Conservation (phyloP, 225 moss, liverwort and hornwort species). For the Neckera pumila region DNA sequence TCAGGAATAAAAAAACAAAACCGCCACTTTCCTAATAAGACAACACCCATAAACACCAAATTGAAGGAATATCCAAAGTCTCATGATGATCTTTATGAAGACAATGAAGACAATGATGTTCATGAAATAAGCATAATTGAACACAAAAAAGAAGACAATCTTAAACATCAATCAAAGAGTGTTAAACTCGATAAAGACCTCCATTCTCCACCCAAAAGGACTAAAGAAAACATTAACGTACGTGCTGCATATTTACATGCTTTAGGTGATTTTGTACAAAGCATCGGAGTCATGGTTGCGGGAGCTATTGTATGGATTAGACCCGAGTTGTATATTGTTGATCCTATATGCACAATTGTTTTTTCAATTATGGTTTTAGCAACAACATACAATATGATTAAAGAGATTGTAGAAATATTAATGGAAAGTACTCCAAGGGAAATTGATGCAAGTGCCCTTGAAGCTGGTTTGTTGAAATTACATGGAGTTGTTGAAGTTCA, state of each 20-base stretch:
- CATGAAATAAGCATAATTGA: constrained; percentile 7
- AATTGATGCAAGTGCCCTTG: constrained; percentile 55
- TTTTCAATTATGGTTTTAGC: constrained; percentile 55
- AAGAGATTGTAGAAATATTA: constrained; percentile 41
- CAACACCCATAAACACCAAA: rapidly evolving
- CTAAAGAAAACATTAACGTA: constrained; percentile 28
- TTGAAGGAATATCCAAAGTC: not conserved
- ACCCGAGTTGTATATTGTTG: constrained; percentile 54
- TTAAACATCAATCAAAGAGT: not conserved
- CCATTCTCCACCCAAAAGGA: not conserved
- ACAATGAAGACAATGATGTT: not conserved
- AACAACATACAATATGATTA: constrained; percentile 53
- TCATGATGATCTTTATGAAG: not conserved
- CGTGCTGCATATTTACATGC: constrained; percentile 58
- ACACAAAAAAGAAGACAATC: not conserved
- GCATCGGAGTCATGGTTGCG: constrained; percentile 49
- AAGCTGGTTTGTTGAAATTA: constrained; percentile 36
- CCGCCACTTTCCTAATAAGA: not conserved
- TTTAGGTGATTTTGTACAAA: constrained; percentile 62
- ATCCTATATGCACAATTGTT: constrained; percentile 53
- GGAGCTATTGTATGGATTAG: constrained; percentile 55
- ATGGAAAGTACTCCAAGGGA: constrained; percentile 78
- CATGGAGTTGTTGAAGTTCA: constrained; percentile 46
- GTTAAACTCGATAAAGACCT: constrained; percentile 10
- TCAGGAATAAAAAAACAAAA: not conserved